Evolutionary conservation across 2,329 filamentous ascomycete species (phyloP), one percentile per base, ranked within the genome.

Genomic region (Exophiala oligosperma): DNA sequence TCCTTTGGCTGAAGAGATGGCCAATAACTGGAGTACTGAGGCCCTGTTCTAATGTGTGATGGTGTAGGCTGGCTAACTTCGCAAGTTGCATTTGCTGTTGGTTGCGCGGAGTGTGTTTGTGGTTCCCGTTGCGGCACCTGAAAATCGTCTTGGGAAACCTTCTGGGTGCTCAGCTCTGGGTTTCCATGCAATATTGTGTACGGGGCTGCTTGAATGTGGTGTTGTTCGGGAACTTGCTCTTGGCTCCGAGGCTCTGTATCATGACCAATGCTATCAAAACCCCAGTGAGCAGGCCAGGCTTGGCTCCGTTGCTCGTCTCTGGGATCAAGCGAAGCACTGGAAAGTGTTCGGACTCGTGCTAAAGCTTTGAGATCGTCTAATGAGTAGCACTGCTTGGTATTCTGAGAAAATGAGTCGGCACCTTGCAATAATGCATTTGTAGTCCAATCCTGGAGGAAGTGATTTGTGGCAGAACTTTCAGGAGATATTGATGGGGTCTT

Each of bases 341-440:
- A 9, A 3, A 11, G 24, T 14, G 6, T 49, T 7, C 46, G 21
- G 12, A 40, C 12, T 4, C n/a, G 29, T 49, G 60, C 55, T 17
- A 59, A 51, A 32, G 26, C 37, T 29, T 62, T 65, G 29, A 63
- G 40, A n/a, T 64, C 63, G n/a, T 60, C 54, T 29, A 65, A 49
- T 2, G 63, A 62, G 41, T 54, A 57, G 47, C 55, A 49, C n/a
- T 21, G 52, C 40, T 46, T 54, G 4, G 17, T 23, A 23, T 32
- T 21, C 17, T 49, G 52, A 21, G 49, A 21, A 38, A 54, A 56
- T 32, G 41, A 41, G 2, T 57, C 52, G 24, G 56, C 46, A n/a
- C 56, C 58, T n/a, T 38, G 23, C 1, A 63, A 35, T 17, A 63
- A 56, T 37, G 53, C 56, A 23, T 59, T 26, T 4, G 50, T 60